Base-by-base conservation (phyloP, 257 asterid genomes). In the Nicotiana otophora region DNA sequence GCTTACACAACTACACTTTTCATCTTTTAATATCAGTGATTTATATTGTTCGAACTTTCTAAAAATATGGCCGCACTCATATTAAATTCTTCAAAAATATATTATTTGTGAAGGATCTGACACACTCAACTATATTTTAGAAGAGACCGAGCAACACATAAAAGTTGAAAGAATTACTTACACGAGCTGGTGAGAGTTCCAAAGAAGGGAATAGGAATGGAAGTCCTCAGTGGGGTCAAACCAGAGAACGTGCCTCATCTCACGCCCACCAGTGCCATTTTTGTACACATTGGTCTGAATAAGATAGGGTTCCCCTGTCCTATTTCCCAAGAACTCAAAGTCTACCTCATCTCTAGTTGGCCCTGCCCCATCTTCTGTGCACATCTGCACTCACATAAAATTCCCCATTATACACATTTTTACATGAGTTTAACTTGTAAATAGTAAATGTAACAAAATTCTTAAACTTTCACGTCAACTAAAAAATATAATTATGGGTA, bases 271-370 rank as follows among this genome's bases (percentile, higher is more conserved):
- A 5, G 98, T 92, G 9, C 99, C 99, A 23, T 93, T 94, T 81
- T 93, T 92, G 90, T 93, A 96, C 19, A 96, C 91, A 81, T 96
- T 96, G 4, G 98, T 94, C 87, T 96, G 98, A 31, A 94, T 89
- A 8, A 92, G 60, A 79, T 96, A 96, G 0, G 98, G 97, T 82
- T 96, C 88, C 84, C 98, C 99, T 78, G 98, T 89, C 83, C 92
- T 84, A 70, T 96, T 96, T 82, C 99, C 99, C 92, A 96, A 83
- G 90, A 96, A 96, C 91, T 96, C 98, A 81, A 96, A 85, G 74
- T 96, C 99, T 54, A 94, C 87, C 85, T 96, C 99, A 58, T 96
- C 99, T 83, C 98, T 93, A 81, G 87, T 88, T 23, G 97, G 91
- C 67, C 97, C 98, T 1, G 90, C 94, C 4, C 86, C 97, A 68